These are phyloP conservation scores for Ramularia collo-cygni DNA, from an alignment of 2,329 filamentous ascomycete species.

Conservation along the genomic window DNA sequence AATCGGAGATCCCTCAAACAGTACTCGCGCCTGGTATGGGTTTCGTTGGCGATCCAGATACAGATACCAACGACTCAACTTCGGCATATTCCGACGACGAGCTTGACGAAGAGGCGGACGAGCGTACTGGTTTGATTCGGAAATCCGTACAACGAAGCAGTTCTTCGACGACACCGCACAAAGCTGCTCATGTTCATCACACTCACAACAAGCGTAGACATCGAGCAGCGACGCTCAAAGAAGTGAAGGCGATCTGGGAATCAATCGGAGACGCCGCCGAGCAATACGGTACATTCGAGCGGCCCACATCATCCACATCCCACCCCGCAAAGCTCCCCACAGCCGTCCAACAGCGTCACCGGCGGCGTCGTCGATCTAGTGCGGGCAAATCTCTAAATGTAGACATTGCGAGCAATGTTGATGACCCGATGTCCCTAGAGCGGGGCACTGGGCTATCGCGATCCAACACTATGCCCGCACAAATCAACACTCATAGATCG, in stretches of 20 bases:
- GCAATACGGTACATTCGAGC: slow-evolving; percentile 22
- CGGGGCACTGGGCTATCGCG: slow-evolving; percentile 7
- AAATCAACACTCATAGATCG: slow-evolving; percentile 2
- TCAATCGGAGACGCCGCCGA: slow-evolving; percentile 23
- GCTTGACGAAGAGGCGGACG: slow-evolving; percentile 12
- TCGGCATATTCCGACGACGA: slow-evolving; percentile 21
- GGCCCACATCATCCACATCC: slow-evolving; percentile 8
- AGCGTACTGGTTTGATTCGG: slow-evolving; percentile 18
- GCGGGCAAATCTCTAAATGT: slow-evolving; percentile 12
- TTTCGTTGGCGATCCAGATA: slow-evolving; percentile 32
- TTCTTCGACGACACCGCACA: slow-evolving; percentile 1
- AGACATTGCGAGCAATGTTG: slow-evolving; percentile 5
- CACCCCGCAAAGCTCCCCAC: slow-evolving; percentile 3
- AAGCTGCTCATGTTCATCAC: slow-evolving; percentile 4
- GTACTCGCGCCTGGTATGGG: slow-evolving; percentile 76
- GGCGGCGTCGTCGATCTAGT: slow-evolving; percentile 17
- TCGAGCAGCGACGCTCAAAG: slow-evolving; percentile 28
- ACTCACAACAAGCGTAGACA: slow-evolving; percentile 19
- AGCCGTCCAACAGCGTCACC: slow-evolving; percentile 9
- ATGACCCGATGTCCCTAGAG: slow-evolving; percentile 2
- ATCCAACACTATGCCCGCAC: slow-evolving; percentile 18
- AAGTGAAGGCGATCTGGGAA: slow-evolving; percentile 29
- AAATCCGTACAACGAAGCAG: slow-evolving; percentile 14
- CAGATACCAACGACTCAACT: slow-evolving; percentile 21
- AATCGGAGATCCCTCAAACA: slow-evolving; percentile 46